These are phyloP conservation scores for Schizophyllum commune DNA, from an alignment of 1,284 basidiomycete species.

Conservation along the genomic window DNA sequence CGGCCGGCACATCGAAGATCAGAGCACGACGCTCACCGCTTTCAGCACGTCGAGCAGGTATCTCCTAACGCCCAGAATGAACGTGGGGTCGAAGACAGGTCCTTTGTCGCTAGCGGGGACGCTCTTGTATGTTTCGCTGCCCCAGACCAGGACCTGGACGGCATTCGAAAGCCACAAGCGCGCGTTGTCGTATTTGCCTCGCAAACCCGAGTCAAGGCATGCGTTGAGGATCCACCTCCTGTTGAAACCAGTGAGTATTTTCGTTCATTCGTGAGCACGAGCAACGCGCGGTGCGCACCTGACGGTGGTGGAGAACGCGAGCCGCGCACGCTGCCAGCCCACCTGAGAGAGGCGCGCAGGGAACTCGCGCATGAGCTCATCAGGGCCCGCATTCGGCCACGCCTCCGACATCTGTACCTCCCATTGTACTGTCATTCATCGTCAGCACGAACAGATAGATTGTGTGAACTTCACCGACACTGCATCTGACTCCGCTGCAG, in stretches of 20 bases:
- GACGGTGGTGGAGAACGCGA: neutral
- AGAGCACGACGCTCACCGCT: neutral
- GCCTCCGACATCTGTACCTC: neutral
- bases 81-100: slow-evolving; percentile 23
- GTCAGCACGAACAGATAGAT: neutral
- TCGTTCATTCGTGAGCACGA: neutral
- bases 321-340: neutral
- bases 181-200: slow-evolving; percentile 6
- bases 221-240: neutral
- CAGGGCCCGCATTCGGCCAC: neutral
- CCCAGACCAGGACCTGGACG: slow-evolving; percentile 34
- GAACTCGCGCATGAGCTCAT: neutral
- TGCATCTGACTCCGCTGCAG: neutral
- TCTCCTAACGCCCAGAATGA: slow-evolving; percentile 5
- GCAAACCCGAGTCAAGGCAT: neutral
- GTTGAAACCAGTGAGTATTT: neutral
- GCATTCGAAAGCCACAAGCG: slow-evolving; percentile 20
- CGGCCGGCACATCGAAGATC: neutral
- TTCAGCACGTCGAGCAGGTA: neutral
- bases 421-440: neutral
- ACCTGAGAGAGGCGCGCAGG: neutral
- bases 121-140: slow-evolving; percentile 17
- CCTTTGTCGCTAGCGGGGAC: slow-evolving; percentile 18
- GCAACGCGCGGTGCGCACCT: neutral
- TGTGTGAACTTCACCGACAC: neutral